phyloP scores from a whole-genome alignment of 345 rosid genomes.

The Heritiera fomes region DNA sequence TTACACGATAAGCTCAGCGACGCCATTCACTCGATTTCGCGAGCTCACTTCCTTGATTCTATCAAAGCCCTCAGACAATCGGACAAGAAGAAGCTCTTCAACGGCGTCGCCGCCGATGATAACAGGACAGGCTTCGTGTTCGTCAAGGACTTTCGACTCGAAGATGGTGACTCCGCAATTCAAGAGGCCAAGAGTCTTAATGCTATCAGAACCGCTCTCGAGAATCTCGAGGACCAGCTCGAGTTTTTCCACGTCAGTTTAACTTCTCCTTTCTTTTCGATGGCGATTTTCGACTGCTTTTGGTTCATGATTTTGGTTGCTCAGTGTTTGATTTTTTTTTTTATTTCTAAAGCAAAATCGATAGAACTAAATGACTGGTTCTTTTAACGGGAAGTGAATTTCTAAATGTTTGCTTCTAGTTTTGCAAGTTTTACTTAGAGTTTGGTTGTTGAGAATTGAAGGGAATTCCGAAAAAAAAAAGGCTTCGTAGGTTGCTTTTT shows the following conservation, averaged over 20 bases:
- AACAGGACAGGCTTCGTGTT: slow-evolving; percentile 66
- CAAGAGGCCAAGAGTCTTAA: slow-evolving; percentile 90
- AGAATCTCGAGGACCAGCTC: slow-evolving; percentile 96
- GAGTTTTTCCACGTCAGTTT: slow-evolving; percentile 83
- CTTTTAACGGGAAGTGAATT: neutral
- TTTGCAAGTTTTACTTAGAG: neutral
- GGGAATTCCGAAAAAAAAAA: neutral
- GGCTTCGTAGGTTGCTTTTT: neutral
- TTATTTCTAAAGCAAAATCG: neutral
- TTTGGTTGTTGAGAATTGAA: slow-evolving; percentile 17
- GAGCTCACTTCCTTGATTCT: slow-evolving; percentile 77
- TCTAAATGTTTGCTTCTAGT: neutral
- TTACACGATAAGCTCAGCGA: slow-evolving; percentile 95
- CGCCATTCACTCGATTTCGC: slow-evolving; percentile 82
- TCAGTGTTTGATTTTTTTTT: neutral
- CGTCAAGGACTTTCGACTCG: slow-evolving; percentile 67
- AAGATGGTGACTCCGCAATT: slow-evolving; percentile 58
- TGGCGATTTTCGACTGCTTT: neutral
- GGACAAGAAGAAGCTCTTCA: slow-evolving; percentile 43
- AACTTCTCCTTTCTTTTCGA: neutral
- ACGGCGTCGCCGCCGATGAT: slow-evolving; percentile 34
- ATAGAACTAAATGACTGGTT: neutral
- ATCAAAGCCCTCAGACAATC: slow-evolving; percentile 40
- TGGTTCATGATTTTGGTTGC: neutral
- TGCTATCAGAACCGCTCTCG: slow-evolving; percentile 85